Evolutionary conservation across 768 basidiomycete genomes (phyloP).

Genomic region (Lactifluus hygrophoroides): DNA sequence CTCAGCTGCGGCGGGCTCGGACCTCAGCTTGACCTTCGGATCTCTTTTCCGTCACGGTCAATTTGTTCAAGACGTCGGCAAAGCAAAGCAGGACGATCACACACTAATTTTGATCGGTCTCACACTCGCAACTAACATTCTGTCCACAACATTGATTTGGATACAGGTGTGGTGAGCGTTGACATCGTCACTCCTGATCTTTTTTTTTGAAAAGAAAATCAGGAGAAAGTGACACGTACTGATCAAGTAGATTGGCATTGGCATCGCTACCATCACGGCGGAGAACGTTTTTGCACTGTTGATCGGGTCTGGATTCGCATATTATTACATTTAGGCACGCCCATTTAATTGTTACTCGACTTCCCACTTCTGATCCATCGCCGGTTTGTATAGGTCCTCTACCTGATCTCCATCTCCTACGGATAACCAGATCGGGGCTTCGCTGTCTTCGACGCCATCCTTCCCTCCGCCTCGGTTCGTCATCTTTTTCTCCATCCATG

Average conservation of each 20-base stretch:
- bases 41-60: background rate
- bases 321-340: conserved; percentile 6
- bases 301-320: conserved; percentile 12
- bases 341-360: background rate
- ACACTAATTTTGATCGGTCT: conserved; percentile 7
- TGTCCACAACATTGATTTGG: conserved; percentile 9
- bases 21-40: background rate
- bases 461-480: conserved; percentile 7
- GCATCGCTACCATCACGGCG: background rate
- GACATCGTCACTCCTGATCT: background rate
- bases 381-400: background rate
- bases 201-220: background rate
- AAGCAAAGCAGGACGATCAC: background rate
- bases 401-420: conserved; percentile 1
- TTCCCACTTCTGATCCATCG: background rate
- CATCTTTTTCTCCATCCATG: background rate
- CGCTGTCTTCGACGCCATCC: conserved; percentile 4
- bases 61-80: background rate
- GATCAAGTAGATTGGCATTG: background rate
- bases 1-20: background rate
- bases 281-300: conserved; percentile 6
- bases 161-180: conserved; percentile 7
- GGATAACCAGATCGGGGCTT: conserved; percentile 3
- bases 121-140: conserved; percentile 4
- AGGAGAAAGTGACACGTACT: conserved; percentile 4